phyloP scores from a whole-genome alignment of 139 green algal species.

The Tetraselmis striata region DNA sequence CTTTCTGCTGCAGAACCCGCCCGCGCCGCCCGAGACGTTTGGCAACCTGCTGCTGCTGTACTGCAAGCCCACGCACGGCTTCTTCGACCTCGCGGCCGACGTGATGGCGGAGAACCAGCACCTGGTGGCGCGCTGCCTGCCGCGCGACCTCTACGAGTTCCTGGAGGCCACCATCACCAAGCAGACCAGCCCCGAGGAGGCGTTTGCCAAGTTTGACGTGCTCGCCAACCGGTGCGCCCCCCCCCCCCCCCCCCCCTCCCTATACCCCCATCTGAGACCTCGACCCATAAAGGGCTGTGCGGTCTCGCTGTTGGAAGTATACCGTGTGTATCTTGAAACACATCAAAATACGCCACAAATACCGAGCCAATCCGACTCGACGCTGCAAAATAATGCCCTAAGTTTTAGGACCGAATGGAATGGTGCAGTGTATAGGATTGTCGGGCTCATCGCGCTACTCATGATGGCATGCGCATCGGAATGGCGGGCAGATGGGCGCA shows the following conservation, averaged over 20 bases:
- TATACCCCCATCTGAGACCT: background rate
- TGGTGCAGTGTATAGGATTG: background rate
- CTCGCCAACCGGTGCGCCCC: conserved; percentile 21
- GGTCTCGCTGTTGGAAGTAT: background rate
- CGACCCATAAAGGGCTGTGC: background rate
- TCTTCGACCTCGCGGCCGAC: conserved; percentile 73
- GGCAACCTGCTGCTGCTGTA: conserved; percentile 82
- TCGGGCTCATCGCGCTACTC: no score
- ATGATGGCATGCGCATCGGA: no score
- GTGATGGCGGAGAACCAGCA: conserved; percentile 70
- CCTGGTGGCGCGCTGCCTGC: conserved; percentile 48
- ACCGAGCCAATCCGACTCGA: no score
- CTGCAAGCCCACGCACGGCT: conserved; percentile 64
- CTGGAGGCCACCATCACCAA: conserved; percentile 60
- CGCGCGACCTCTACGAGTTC: conserved; percentile 61
- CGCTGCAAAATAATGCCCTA: no score
- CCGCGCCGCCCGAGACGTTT: conserved; percentile 75
- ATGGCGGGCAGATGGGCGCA: no score
- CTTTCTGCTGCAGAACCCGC: conserved; percentile 70
- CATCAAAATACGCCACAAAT: background rate
- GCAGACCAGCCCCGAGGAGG: conserved; percentile 47
- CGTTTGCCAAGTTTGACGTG: conserved; percentile 50
- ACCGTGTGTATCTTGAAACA: background rate
- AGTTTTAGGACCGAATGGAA: background rate
- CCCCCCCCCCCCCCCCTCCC: background rate